A percentile compares a stretch with the other conserved stretches of the same genome.
phyloP scores from a whole-genome alignment of 208 protist species.

The Trypanosomatidae sp. region DNA sequence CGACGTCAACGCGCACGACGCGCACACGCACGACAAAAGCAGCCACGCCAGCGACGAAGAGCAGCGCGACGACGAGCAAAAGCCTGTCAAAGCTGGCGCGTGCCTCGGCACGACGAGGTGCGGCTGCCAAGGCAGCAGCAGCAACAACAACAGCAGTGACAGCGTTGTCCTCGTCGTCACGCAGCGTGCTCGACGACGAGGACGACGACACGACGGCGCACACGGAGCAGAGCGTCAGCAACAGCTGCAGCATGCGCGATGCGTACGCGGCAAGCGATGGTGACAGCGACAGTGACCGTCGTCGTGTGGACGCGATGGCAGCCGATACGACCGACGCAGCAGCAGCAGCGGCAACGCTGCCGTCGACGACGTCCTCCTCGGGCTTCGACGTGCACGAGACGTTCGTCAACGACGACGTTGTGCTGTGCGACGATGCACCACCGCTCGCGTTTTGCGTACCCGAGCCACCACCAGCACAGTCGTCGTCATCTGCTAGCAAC shows the following conservation, averaged over 20 bases:
- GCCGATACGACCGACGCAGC: neutral
- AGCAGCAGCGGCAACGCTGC: neutral
- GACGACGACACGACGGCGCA: conserved; percentile 3
- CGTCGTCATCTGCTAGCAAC: neutral
- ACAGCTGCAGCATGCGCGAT: conserved; percentile 4
- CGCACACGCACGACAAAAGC: neutral
- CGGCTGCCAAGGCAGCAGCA: neutral
- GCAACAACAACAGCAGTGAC: no score
- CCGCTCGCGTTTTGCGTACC: conserved; percentile 43
- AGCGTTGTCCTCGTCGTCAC: no score
- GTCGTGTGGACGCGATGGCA: neutral
- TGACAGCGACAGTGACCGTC: no score
- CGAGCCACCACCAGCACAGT: neutral
- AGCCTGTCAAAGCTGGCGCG: conserved; percentile 50
- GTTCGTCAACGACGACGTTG: conserved; percentile 66
- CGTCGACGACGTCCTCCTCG: no score
- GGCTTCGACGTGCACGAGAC: no score
- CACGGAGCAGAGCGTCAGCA: neutral
- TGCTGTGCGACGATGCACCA: conserved; percentile 62
- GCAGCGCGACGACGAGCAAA: conserved; percentile 19
- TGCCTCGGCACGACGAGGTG: conserved; percentile 23
- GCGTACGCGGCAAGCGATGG: conserved; percentile 3
- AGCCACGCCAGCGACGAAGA: conserved; percentile 4
- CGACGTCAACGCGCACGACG: no score
- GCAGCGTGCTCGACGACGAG: conserved; percentile 16